phyloP scores from a whole-genome alignment of 164 flowering plant species.

The Tinospora cordifolia region DNA sequence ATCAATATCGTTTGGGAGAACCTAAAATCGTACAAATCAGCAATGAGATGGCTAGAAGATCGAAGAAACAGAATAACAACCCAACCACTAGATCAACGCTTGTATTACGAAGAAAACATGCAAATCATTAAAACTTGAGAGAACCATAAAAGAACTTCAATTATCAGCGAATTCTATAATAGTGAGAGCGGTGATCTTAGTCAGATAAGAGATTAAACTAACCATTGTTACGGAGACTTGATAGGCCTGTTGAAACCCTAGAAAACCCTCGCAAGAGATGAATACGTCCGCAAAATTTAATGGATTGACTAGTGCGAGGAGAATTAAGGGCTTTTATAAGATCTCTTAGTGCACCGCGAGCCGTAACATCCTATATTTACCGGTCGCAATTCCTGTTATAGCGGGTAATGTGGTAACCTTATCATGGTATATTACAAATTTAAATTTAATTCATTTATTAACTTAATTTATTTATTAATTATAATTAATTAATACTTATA shows the following conservation, averaged over 20 bases:
- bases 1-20: constrained; percentile 49
- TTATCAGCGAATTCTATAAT: not conserved
- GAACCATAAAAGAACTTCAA: not conserved
- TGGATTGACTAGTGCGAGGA: not conserved
- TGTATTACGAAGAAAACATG: not conserved
- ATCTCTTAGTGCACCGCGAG: not conserved
- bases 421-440: too few species aligned
- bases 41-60: not conserved
- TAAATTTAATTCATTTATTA: too few species aligned
- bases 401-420: too few species aligned
- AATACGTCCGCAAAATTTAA: not conserved
- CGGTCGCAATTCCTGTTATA: not conserved
- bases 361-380: not conserved
- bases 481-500: too few species aligned
- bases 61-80: not conserved
- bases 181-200: not conserved
- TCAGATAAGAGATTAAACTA: constrained; percentile 1
- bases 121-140: not conserved
- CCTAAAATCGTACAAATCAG: constrained; percentile 20
- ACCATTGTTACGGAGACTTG: constrained; percentile 10
- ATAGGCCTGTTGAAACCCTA: not conserved
- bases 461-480: too few species aligned
- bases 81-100: not conserved
- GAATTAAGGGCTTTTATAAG: not conserved
- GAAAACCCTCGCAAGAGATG: constrained; percentile 2